A percentile compares a stretch with the other conserved stretches of the same genome.
Evolutionary conservation across 805 yeast genomes (phyloP).

Genomic region (Clavispora asparagi): DNA sequence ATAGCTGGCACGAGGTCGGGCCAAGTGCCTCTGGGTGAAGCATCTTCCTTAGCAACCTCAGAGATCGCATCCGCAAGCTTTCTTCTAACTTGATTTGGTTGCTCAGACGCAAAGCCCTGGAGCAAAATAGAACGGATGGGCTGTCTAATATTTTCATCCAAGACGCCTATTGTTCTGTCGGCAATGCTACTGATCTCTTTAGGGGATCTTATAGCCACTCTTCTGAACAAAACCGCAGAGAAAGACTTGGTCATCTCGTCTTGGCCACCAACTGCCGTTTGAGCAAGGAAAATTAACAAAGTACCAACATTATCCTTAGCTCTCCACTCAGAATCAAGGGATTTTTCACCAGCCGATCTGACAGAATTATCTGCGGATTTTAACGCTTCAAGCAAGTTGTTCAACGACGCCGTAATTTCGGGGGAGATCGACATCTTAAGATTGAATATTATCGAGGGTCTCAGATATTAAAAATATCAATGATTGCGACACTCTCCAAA

Average conservation of each 20-base stretch:
- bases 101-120: constrained; percentile 66
- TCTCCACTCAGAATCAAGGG: constrained; percentile 74
- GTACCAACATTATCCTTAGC: constrained; percentile 60
- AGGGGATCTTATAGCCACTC: constrained; percentile 79
- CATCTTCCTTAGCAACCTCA: constrained; percentile 75
- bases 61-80: constrained; percentile 92
- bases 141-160: constrained; percentile 50
- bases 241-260: constrained; percentile 55
- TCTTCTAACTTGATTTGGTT: constrained; percentile 77
- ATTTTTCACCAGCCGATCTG: constrained; percentile 75
- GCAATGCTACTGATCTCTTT: constrained; percentile 58
- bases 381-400: constrained; percentile 40
- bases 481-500: background rate
- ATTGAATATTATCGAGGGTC: background rate
- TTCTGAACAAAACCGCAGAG: constrained; percentile 79
- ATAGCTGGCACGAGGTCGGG: constrained; percentile 71
- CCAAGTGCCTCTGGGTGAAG: constrained; percentile 57
- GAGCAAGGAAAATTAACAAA: constrained; percentile 72
- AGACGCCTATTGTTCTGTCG: constrained; percentile 71
- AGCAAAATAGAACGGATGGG: constrained; percentile 65
- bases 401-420: constrained; percentile 8
- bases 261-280: constrained; percentile 64
- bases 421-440: constrained; percentile 2
- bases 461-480: background rate
- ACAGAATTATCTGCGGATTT: constrained; percentile 72